These are phyloP conservation scores for Chaetothyriales sp. DNA, from an alignment of 2,329 filamentous ascomycete genomes.

Conservation along the genomic window DNA sequence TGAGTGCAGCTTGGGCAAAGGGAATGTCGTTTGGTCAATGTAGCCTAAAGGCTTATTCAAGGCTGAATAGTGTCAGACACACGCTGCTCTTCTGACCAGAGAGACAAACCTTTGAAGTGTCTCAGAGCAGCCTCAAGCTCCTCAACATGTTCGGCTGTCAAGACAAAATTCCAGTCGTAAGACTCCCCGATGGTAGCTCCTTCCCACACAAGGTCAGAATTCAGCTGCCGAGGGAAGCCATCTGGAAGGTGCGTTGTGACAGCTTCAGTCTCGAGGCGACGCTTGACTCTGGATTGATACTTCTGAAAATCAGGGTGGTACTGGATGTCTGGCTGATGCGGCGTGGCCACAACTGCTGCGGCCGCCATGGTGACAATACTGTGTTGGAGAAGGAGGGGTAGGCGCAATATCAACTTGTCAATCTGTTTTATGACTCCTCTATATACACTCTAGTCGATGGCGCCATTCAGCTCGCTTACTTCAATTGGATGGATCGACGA, in stretches of 20 bases:
- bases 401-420: neutral
- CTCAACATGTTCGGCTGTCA: constrained; percentile 26
- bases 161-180: constrained; percentile 30
- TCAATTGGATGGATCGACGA: neutral
- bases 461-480: neutral
- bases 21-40: constrained; percentile 34
- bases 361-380: neutral
- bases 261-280: constrained; percentile 15
- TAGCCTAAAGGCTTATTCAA: constrained; percentile 23
- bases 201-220: constrained; percentile 36
- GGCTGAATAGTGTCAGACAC: constrained; percentile 15
- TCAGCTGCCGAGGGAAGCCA: constrained; percentile 29
- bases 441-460: neutral
- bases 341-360: neutral
- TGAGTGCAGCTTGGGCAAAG: constrained; percentile 25
- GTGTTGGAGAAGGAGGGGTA: neutral
- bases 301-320: constrained; percentile 21
- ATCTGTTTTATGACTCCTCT: neutral
- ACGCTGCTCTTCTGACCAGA: neutral
- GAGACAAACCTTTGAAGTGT: constrained; percentile 28
- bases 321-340: constrained; percentile 22
- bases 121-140: constrained; percentile 31
- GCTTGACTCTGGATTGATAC: constrained; percentile 15
- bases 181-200: constrained; percentile 25
- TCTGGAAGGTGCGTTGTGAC: constrained; percentile 23